These are phyloP conservation scores for Rubroboletus satanas DNA, from an alignment of 768 basidiomycete species.

Conservation along the genomic window DNA sequence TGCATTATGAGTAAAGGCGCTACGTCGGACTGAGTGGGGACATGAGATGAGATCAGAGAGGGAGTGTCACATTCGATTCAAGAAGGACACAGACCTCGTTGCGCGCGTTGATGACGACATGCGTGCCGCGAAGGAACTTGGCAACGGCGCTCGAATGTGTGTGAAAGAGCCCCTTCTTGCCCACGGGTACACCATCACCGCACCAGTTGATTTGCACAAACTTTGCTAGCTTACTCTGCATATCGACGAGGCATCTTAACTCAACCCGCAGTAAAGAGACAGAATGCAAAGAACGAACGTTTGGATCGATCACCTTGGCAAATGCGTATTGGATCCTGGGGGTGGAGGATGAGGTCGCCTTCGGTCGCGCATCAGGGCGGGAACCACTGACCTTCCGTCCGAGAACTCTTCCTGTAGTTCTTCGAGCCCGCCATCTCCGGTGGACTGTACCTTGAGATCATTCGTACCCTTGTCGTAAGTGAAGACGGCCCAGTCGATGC, in stretches of 20 bases:
- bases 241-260: not conserved
- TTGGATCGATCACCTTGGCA: conserved; percentile 77
- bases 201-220: conserved; percentile 98
- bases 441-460: conserved; percentile 82
- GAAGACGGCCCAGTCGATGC: conserved; percentile 74
- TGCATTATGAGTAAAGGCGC: conserved; percentile 76
- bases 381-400: conserved; percentile 69
- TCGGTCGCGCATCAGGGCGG: not conserved
- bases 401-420: conserved; percentile 93
- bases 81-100: conserved; percentile 61
- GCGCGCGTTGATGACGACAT: conserved; percentile 82
- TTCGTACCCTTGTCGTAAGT: conserved; percentile 81
- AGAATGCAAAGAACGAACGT: conserved; percentile 46
- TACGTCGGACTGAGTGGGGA: conserved; percentile 63
- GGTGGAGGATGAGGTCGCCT: conserved; percentile 2
- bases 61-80: not conserved
- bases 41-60: not conserved
- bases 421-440: conserved; percentile 84
- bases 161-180: conserved; percentile 89
- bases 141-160: conserved; percentile 80
- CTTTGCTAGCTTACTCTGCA: conserved; percentile 77
- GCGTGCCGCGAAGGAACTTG: conserved; percentile 75
- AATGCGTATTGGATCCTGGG: conserved; percentile 92
- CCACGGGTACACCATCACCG: conserved; percentile 92
- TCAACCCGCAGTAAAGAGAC: not conserved